Conservation (phyloP, 1,284 basidiomycete genomes). For the Cryptococcus sp. region DNA sequence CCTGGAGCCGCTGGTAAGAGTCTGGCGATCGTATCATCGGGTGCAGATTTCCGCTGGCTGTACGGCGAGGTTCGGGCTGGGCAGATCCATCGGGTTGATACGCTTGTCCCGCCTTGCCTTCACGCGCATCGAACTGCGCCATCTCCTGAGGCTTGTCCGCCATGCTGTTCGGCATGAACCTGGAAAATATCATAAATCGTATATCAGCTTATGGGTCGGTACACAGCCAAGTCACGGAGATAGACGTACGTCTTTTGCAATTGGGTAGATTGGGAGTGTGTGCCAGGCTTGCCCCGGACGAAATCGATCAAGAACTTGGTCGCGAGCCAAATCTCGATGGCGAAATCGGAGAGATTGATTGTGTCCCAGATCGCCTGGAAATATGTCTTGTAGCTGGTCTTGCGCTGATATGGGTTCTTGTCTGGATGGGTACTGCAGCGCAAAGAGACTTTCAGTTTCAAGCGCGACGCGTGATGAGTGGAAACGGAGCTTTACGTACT, state of each 20-base stretch:
- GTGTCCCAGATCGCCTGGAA: constrained; percentile 67
- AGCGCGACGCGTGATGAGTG: constrained; percentile 25
- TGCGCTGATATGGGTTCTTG: constrained; percentile 22
- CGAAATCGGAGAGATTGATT: constrained; percentile 74
- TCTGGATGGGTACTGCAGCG: constrained; percentile 23
- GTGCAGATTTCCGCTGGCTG: constrained; percentile 1
- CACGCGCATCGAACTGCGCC: background rate
- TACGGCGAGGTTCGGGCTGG: background rate
- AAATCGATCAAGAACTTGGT: constrained; percentile 64
- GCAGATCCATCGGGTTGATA: background rate
- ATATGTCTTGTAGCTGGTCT: constrained; percentile 39
- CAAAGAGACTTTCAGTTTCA: background rate
- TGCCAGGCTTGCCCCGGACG: constrained; percentile 56
- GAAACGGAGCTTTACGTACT: constrained; percentile 44
- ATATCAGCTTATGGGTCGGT: background rate
- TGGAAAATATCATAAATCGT: background rate
- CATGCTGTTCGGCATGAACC: constrained; percentile 18
- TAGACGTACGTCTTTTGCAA: constrained; percentile 27
- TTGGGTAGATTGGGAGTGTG: constrained; percentile 53
- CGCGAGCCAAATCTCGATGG: constrained; percentile 64
- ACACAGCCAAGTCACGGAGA: background rate
- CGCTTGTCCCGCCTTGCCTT: background rate
- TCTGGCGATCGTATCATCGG: constrained; percentile 6
- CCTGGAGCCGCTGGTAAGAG: constrained; percentile 11
- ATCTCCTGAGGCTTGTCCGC: constrained; percentile 12